Conservation (phyloP, 495 filamentous ascomycete species). For the Hypoxylon perforatum region DNA sequence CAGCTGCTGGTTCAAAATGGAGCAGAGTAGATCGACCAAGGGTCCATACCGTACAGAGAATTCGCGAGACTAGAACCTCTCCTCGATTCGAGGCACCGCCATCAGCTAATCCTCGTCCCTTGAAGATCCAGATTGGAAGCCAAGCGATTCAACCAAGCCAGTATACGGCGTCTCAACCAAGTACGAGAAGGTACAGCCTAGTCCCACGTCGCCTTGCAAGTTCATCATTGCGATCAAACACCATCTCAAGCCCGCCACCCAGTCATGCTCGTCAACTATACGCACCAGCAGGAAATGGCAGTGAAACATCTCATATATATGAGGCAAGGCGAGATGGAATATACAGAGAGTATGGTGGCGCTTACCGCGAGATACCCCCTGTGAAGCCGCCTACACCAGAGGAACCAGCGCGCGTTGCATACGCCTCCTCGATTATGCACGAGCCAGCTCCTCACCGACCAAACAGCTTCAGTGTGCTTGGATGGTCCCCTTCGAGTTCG, state of each 20-base stretch:
- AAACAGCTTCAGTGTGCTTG: slow-evolving; percentile 22
- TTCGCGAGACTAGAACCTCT: not conserved
- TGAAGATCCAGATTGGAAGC: slow-evolving; percentile 53
- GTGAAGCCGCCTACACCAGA: slow-evolving; percentile 7
- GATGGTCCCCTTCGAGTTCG: slow-evolving; percentile 35
- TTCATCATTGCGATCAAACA: slow-evolving; percentile 16
- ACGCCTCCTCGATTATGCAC: slow-evolving; percentile 38
- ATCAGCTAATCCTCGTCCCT: slow-evolving; percentile 3
- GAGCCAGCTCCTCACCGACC: slow-evolving; percentile 40
- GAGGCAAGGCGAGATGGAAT: not conserved
- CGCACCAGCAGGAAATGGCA: slow-evolving; percentile 6
- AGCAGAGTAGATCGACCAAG: slow-evolving; percentile 13
- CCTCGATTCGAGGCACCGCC: not conserved
- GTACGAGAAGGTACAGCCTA: slow-evolving; percentile 22
- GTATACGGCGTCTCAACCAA: slow-evolving; percentile 23
- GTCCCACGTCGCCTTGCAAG: slow-evolving; percentile 9
- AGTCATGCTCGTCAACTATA: slow-evolving; percentile 23
- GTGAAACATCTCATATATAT: not conserved
- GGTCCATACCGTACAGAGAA: slow-evolving; percentile 4
- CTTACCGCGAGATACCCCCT: not conserved
- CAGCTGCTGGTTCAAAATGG: slow-evolving; percentile 40
- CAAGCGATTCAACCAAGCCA: slow-evolving; percentile 47
- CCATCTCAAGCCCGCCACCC: slow-evolving; percentile 18
- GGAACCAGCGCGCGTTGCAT: slow-evolving; percentile 32
- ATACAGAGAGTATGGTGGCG: not conserved